Evolutionary conservation across 2,329 filamentous ascomycete species (phyloP), one percentile per base, ranked within the genome.

Genomic region (Lachnellula subtilissima): DNA sequence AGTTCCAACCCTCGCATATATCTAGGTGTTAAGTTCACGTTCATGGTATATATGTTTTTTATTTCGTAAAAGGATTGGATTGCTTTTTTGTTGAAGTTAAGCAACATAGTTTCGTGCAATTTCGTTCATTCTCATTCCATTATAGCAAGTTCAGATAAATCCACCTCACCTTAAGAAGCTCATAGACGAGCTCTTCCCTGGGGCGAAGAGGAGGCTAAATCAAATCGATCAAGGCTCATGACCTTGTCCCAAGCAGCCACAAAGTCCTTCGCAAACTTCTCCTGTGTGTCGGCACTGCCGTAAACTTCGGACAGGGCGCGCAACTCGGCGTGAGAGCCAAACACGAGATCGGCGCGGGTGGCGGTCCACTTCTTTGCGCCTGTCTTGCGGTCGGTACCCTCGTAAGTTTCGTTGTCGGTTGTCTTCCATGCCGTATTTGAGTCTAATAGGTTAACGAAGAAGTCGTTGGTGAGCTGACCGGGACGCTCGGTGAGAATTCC

Each of bases 391-490:
- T 84, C 80, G 25, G 72, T 60, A 51, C 80, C 81, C 58, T 80
- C 76, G 66, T 77, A 84, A 35, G 74, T 53, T 65, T 84, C 80
- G 58, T 66, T 67, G 42, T 60, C 63, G 60, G 74, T 72, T 69
- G 78, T 22, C n/a, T 45, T 78, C 81, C 81, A 84, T 23, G 71
- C 72, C n/a, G 75, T 79, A 71, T 68, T 72, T 65, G 74, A 77
- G 68, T 84, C 81, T 42, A 84, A 78, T 17, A 84, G 70, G 70
- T 84, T 83, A 68, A 79, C 73, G 69, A 84, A 84, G 75, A 83
- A 84, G 70, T 84, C 81, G 69, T 81, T 83, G 65, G 77, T 80
- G 59, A 84, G 75, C 61, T 77, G 70, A 57, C 81, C 81, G 1
- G 80, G 79, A 12, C 71, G 72, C 64, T 77, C 73, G 61, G 81